These are phyloP conservation scores for Amylocystis lapponica DNA, from an alignment of 768 basidiomycete genomes.

Conservation along the genomic window DNA sequence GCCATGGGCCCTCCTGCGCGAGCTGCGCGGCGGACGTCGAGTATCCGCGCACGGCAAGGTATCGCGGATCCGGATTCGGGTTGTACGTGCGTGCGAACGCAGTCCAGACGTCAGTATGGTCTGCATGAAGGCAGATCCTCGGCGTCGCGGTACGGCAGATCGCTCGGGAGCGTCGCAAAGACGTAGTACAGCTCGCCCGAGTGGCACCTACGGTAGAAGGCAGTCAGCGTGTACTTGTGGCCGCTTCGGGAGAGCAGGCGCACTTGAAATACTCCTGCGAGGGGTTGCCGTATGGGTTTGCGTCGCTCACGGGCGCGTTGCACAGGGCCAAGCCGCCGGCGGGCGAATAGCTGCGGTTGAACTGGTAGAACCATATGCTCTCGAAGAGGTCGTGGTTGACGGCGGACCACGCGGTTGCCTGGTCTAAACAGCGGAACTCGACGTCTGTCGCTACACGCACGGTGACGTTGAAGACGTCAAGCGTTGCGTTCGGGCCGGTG, in stretches of 20 bases:
- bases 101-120: slow-evolving; percentile 40
- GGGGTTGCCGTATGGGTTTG: slow-evolving; percentile 41
- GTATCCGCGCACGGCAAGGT: slow-evolving; percentile 40
- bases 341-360: slow-evolving; percentile 37
- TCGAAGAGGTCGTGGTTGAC: slow-evolving; percentile 36
- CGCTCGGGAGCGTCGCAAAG: slow-evolving; percentile 31
- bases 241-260: not conserved
- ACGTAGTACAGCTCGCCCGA: slow-evolving; percentile 29
- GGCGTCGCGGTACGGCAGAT: slow-evolving; percentile 39
- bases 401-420: slow-evolving; percentile 42
- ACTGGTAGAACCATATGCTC: slow-evolving; percentile 40
- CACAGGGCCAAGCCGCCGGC: slow-evolving; percentile 38
- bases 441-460: slow-evolving; percentile 38
- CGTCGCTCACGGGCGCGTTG: slow-evolving; percentile 34
- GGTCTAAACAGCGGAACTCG: slow-evolving; percentile 44
- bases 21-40: slow-evolving; percentile 27
- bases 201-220: slow-evolving; percentile 29
- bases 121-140: slow-evolving; percentile 42
- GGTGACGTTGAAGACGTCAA: slow-evolving; percentile 43
- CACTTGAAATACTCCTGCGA: slow-evolving; percentile 42
- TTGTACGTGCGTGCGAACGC: slow-evolving; percentile 42
- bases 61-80: slow-evolving; percentile 39
- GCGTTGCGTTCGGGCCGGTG: slow-evolving; percentile 27
- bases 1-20: slow-evolving; percentile 28
- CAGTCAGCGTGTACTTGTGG: not conserved